Evolutionary conservation across 345 rosid genomes (phyloP), one percentile per base, ranked within the genome.

Genomic region (Populus davidiana): DNA sequence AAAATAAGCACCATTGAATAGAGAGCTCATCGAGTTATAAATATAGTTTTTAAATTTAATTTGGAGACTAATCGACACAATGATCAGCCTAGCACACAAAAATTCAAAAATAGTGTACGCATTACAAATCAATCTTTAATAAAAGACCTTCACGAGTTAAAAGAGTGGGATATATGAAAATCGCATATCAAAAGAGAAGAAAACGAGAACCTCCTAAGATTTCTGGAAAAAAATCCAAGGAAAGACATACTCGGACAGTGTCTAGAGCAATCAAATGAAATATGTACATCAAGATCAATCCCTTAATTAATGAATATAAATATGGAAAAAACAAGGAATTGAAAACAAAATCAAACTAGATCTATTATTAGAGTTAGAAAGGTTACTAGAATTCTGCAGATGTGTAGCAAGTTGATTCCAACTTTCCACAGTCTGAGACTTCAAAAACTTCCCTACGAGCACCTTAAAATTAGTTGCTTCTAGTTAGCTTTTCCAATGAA

Each of bases 351-450:
- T 52, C 76, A 80, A 85, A 73, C 70, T 83, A 39, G 39, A 71
- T 79, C 65, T 80, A 85, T 83, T 82, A 81, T 41, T 82, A 71
- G 72, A 79, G 88, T 86, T 85, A 86, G 86, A 81, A 75, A 87
- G 79, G 79, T 77, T 87, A 81, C 88, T 86, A 85, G 38, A 70
- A 65, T 72, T 82, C 80, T 82, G 86, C 77, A 83, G 78, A 81
- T 65, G 81, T 77, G 63, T 77, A 73, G 65, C 76, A 33, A 33
- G 36, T 33, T 33, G 36, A 33, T 4, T 33, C 36, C 5, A 5
- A 33, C 5, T 33, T 64, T 61, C 71, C 83, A 80, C 43, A 39
- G 77, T 71, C 75, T n/a, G 14, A 70, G 43, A 82, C 81, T 52
- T 72, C 23, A 67, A 75, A 2, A 33, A 33, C 36, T 33, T 27